phyloP scores from a whole-genome alignment of 1,139 yeast species.

The Hansenula lynferdii region DNA sequence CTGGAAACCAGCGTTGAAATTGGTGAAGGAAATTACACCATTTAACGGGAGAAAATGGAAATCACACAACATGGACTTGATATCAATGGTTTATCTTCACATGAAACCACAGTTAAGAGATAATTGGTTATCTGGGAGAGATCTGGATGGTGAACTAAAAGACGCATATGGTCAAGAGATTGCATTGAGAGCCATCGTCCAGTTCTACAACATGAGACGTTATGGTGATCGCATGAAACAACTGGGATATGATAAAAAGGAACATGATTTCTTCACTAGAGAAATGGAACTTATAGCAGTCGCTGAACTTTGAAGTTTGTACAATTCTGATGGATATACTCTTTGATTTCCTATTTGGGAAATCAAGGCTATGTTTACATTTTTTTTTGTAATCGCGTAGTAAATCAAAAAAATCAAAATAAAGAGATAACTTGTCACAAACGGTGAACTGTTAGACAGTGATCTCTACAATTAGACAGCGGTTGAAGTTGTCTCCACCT shows the following conservation, averaged over 20 bases:
- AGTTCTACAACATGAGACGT: constrained; percentile 65
- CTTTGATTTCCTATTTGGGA: constrained; percentile 6
- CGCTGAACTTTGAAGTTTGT: constrained; percentile 2
- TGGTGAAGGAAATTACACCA: constrained; percentile 78
- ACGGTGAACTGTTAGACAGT: too few species aligned
- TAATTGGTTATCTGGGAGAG: constrained; percentile 81
- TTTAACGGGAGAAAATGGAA: constrained; percentile 96
- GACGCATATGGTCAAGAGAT: constrained; percentile 85
- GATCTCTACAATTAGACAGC: too few species aligned
- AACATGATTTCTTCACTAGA: constrained; percentile 33
- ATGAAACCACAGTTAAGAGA: constrained; percentile 70
- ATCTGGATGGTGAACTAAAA: constrained; percentile 67
- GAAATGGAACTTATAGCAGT: constrained; percentile 29
- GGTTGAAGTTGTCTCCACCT: too few species aligned
- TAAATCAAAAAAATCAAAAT: too few species aligned
- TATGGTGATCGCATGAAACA: constrained; percentile 48
- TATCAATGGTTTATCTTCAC: constrained; percentile 80
- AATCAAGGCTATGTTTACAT: constrained; percentile 3
- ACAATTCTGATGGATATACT: background rate
- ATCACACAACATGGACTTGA: constrained; percentile 86
- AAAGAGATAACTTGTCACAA: too few species aligned
- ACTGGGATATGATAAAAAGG: constrained; percentile 47
- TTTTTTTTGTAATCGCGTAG: background rate
- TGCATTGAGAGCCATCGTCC: constrained; percentile 74
- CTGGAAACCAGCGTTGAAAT: constrained; percentile 65